A percentile compares a stretch with the other conserved stretches of the same genome.
Conservation (phyloP, 805 yeast species). For the Spathaspora gorwiae region DNA sequence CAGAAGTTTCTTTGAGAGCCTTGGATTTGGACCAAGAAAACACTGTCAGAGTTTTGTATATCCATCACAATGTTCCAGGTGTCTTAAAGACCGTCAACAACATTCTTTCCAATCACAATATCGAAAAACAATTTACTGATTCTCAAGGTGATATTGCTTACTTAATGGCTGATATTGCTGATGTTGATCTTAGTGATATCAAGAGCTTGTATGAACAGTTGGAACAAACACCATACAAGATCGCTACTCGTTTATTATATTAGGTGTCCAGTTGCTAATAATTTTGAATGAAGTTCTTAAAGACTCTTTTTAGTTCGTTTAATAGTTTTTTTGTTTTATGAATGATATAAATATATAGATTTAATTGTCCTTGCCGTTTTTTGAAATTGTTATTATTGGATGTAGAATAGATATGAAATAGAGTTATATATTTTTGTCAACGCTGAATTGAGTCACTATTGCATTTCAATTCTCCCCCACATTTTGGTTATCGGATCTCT, state of each 20-base stretch:
- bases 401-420: no score
- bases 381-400: not conserved
- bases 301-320: not conserved
- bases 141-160: conserved; percentile 95
- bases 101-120: conserved; percentile 89
- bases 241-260: conserved; percentile 85
- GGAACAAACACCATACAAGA: conserved; percentile 85
- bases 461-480: no score
- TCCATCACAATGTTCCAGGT: conserved; percentile 98
- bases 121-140: conserved; percentile 97
- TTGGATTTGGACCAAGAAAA: conserved; percentile 81
- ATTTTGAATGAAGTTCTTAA: no score
- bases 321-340: not conserved
- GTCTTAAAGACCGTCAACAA: conserved; percentile 96
- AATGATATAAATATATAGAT: not conserved
- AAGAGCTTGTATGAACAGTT: conserved; percentile 79
- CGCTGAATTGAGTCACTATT: no score
- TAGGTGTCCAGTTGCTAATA: conserved; percentile 26
- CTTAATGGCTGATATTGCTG: conserved; percentile 94
- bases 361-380: not conserved
- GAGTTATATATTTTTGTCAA: no score
- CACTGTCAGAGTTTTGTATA: conserved; percentile 88
- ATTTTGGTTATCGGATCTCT: no score
- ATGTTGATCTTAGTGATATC: conserved; percentile 78
- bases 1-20: conserved; percentile 90